These are phyloP conservation scores for Antrodiella citrinella DNA, from an alignment of 768 basidiomycete genomes.

Conservation along the genomic window DNA sequence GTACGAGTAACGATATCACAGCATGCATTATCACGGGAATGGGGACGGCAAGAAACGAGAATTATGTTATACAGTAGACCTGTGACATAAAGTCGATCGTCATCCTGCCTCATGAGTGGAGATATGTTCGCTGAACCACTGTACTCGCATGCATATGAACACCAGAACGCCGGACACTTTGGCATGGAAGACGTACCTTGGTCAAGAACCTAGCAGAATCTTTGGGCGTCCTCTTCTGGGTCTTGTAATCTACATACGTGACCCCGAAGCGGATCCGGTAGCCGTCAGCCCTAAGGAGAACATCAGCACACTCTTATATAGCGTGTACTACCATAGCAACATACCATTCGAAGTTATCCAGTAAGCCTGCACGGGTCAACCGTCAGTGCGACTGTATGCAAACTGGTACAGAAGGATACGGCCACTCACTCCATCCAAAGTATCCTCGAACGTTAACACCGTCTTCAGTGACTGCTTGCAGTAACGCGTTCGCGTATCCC, in stretches of 20 bases:
- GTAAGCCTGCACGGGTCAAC: slow-evolving; percentile 20
- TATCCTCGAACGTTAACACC: slow-evolving; percentile 28
- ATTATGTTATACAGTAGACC: too few species aligned
- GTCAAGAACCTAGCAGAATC: slow-evolving; percentile 20
- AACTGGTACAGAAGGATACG: not conserved
- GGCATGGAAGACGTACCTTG: slow-evolving; percentile 15
- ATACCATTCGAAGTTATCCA: slow-evolving; percentile 40
- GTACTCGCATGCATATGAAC: too few species aligned
- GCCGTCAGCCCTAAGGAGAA: slow-evolving; percentile 26
- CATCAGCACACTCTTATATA: not conserved
- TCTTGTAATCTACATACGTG: slow-evolving; percentile 32
- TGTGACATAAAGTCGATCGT: too few species aligned
- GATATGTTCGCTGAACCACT: not conserved
- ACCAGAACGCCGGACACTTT: too few species aligned
- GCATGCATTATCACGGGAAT: too few species aligned
- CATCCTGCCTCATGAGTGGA: too few species aligned
- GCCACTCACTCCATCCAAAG: slow-evolving; percentile 33
- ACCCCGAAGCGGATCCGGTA: slow-evolving; percentile 37
- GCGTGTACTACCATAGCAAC: not conserved
- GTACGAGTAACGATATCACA: too few species aligned
- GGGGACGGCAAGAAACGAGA: too few species aligned
- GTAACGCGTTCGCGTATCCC: slow-evolving; percentile 28
- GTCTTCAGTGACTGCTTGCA: slow-evolving; percentile 30
- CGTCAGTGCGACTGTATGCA: slow-evolving; percentile 1
- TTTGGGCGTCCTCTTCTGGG: slow-evolving; percentile 22